phyloP scores from a whole-genome alignment of 305 asterid species.

The Fraxinus paxiana region DNA sequence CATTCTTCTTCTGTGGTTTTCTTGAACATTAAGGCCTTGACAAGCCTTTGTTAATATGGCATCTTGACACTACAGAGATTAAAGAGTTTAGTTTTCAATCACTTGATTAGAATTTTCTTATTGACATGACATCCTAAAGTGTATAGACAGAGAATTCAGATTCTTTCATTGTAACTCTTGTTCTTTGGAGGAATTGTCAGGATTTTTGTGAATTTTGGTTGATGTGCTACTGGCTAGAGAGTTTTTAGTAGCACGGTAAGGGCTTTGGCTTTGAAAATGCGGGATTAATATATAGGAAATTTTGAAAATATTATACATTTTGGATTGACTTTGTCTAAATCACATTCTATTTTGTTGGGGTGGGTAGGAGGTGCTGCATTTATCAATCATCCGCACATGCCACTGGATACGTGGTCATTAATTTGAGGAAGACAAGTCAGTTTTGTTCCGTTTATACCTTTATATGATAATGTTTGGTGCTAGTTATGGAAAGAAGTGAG shows the following conservation, averaged over 20 bases:
- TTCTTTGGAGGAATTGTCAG: conserved; percentile 23
- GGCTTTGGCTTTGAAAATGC: conserved; percentile 9
- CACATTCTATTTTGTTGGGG: conserved; percentile 12
- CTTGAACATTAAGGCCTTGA: conserved; percentile 17
- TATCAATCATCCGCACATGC: conserved; percentile 16
- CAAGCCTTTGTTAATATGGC: conserved; percentile 21
- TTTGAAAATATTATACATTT: background rate
- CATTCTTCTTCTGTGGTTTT: conserved; percentile 23
- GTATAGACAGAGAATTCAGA: conserved; percentile 23
- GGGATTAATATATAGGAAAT: conserved; percentile 4
- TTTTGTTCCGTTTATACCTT: conserved; percentile 12
- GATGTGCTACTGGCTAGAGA: conserved; percentile 8
- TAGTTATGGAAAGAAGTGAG: conserved; percentile 63
- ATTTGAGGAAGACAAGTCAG: conserved; percentile 17
- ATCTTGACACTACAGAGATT: conserved; percentile 3
- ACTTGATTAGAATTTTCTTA: conserved; percentile 20
- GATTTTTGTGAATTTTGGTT: conserved; percentile 6
- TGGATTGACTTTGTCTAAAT: conserved; percentile 3
- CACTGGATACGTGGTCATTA: conserved; percentile 15
- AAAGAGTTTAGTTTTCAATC: conserved; percentile 15
- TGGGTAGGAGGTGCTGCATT: conserved; percentile 12
- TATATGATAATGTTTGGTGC: conserved; percentile 36
- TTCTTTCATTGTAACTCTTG: conserved; percentile 27
- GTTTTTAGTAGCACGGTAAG: conserved; percentile 9
- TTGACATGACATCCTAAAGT: background rate